Conservation (phyloP, 768 basidiomycete genomes). For the Dioszegia hungarica region DNA sequence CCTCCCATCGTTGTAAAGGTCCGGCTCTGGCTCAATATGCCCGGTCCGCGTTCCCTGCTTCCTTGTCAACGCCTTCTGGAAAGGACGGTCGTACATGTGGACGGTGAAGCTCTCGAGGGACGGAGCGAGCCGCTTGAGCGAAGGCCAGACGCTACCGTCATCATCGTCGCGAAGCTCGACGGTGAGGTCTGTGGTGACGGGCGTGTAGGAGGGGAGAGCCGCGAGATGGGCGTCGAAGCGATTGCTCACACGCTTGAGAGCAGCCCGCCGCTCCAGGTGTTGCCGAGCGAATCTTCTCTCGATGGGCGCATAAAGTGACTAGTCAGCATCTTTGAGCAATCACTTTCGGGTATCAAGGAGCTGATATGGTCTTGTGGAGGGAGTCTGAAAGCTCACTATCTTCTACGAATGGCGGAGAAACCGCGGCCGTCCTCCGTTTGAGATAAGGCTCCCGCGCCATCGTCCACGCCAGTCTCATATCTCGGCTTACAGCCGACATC, state of each 20-base stretch:
- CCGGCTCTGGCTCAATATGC: too few species aligned
- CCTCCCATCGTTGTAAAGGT: too few species aligned
- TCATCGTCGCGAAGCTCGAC: neutral
- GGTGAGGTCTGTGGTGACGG: neutral
- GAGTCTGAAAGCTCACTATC: neutral
- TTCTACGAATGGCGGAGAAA: neutral
- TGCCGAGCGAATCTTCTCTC: neutral
- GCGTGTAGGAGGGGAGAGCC: neutral
- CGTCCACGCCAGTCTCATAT: neutral
- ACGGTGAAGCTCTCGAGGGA: neutral
- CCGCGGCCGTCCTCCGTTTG: neutral
- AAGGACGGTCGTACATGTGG: neutral
- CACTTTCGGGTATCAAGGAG: too few species aligned
- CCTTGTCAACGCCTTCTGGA: too few species aligned
- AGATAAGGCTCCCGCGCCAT: neutral
- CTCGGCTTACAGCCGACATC: neutral
- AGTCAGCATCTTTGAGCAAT: too few species aligned
- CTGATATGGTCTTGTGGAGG: too few species aligned
- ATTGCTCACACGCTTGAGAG: neutral
- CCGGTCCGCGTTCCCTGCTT: too few species aligned
- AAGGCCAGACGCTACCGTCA: neutral
- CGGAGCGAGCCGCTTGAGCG: neutral
- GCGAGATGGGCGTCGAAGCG: neutral
- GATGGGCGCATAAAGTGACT: neutral
- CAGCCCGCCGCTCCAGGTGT: neutral